These are phyloP conservation scores for Tilletia horrida DNA, from an alignment of 1,284 basidiomycete genomes.

Conservation along the genomic window DNA sequence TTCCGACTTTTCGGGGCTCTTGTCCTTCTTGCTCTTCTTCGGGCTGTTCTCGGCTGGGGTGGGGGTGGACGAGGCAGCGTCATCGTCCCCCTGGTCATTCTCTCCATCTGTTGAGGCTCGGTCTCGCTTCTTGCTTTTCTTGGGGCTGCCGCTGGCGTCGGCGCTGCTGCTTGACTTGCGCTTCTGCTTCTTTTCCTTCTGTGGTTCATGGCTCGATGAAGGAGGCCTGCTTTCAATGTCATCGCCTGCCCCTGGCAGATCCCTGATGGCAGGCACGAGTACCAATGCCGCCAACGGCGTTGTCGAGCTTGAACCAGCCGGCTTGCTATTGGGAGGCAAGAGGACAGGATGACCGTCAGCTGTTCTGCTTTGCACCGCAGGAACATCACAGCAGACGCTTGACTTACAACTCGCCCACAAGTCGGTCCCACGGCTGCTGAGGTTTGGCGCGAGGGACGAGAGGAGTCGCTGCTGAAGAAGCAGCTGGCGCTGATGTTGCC, in stretches of 20 bases:
- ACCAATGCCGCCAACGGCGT: neutral
- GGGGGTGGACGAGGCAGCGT: neutral
- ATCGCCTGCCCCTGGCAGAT: neutral
- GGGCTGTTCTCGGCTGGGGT: constrained; percentile 34
- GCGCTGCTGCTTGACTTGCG: constrained; percentile 5
- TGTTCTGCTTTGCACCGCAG: neutral
- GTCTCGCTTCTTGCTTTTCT: constrained; percentile 34
- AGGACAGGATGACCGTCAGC: constrained; percentile 19
- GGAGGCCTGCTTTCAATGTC: neutral
- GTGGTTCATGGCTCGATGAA: neutral
- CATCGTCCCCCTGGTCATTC: constrained; percentile 12
- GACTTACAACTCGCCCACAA: constrained; percentile 33
- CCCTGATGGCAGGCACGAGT: neutral
- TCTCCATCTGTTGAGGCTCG: neutral
- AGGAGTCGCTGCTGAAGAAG: constrained; percentile 27
- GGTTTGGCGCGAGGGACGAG: constrained; percentile 29
- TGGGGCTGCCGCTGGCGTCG: constrained; percentile 2
- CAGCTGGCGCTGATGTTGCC: constrained; percentile 17
- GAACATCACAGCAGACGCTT: neutral
- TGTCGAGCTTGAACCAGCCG: constrained; percentile 20
- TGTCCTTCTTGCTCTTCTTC: constrained; percentile 25
- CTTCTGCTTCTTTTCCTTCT: neutral
- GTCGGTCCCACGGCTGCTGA: constrained; percentile 40
- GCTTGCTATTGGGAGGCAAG: constrained; percentile 19
- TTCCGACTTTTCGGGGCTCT: constrained; percentile 19